Evolutionary conservation across 345 rosid genomes (phyloP).

Genomic region (Eucalyptus polyanthemos): DNA sequence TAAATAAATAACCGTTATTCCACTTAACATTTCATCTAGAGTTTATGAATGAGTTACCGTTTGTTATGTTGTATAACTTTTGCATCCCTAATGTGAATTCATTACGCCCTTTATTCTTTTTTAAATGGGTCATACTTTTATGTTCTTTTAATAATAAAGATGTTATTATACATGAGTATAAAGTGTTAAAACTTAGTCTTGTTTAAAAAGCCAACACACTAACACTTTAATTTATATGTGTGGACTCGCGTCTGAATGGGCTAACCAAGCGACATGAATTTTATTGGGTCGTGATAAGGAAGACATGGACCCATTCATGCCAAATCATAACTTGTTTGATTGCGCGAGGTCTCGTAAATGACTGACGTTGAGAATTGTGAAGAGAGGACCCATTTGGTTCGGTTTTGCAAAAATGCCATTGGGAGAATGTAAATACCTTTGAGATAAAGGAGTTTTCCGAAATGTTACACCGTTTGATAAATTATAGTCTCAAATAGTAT

Average conservation of each 20-base stretch:
- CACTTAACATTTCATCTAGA: background rate
- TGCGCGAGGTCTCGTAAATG: background rate
- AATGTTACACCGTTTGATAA: too few relatives aligned
- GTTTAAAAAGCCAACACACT: background rate
- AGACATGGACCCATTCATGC: background rate
- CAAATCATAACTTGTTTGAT: background rate
- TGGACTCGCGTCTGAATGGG: background rate
- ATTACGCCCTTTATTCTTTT: background rate
- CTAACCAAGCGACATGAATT: background rate
- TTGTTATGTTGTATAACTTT: background rate
- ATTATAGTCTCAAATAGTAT: too few relatives aligned
- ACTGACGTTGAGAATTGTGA: background rate
- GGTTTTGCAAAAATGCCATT: fast-evolving
- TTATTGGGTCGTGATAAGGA: background rate
- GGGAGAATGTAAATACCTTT: too few relatives aligned
- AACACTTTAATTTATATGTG: too few relatives aligned
- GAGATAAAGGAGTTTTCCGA: too few relatives aligned
- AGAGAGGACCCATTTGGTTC: background rate
- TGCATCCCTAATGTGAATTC: background rate
- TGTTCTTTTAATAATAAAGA: too few relatives aligned
- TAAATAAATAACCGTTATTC: too few relatives aligned
- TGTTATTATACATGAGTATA: background rate
- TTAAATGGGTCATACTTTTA: background rate
- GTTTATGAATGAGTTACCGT: background rate
- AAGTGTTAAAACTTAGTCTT: background rate